Percentiles rank a stretch among this genome's conserved stretches.
Conservation (phyloP, 352 stramenopile genomes). For the Pythium phragmiticola region DNA sequence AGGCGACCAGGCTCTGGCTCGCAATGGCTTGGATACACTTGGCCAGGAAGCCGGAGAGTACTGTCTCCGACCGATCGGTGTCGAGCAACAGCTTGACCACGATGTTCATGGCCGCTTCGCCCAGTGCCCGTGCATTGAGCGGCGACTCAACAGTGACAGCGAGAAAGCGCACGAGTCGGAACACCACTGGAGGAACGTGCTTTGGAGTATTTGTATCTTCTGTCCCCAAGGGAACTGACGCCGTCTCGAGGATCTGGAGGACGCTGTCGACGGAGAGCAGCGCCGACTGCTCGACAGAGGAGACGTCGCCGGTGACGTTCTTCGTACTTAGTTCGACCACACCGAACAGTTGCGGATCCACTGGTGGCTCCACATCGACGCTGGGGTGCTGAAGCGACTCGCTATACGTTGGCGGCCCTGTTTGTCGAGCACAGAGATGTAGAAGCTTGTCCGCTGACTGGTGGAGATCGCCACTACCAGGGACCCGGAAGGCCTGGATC, state of each 20-base stretch:
- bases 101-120: slow-evolving; percentile 30
- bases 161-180: slow-evolving; percentile 58
- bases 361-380: background rate
- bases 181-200: slow-evolving; percentile 25
- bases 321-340: background rate
- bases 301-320: background rate
- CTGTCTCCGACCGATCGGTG: slow-evolving; percentile 20
- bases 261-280: slow-evolving; percentile 39
- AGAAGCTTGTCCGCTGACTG: slow-evolving; percentile 65
- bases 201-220: background rate
- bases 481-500: slow-evolving; percentile 44
- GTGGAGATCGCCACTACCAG: slow-evolving; percentile 31
- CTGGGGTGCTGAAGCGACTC: background rate
- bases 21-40: slow-evolving; percentile 46
- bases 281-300: slow-evolving; percentile 22
- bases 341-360: slow-evolving; percentile 33
- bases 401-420: background rate
- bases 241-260: slow-evolving; percentile 36
- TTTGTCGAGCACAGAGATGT: slow-evolving; percentile 34
- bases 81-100: slow-evolving; percentile 42
- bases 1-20: slow-evolving; percentile 31
- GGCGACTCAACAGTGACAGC: slow-evolving; percentile 38
- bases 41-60: slow-evolving; percentile 45
- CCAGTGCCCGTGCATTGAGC: slow-evolving; percentile 41
- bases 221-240: background rate